Evolutionary conservation across 345 rosid species (phyloP), one percentile per base, ranked within the genome.

Genomic region (Pistacia atlantica): DNA sequence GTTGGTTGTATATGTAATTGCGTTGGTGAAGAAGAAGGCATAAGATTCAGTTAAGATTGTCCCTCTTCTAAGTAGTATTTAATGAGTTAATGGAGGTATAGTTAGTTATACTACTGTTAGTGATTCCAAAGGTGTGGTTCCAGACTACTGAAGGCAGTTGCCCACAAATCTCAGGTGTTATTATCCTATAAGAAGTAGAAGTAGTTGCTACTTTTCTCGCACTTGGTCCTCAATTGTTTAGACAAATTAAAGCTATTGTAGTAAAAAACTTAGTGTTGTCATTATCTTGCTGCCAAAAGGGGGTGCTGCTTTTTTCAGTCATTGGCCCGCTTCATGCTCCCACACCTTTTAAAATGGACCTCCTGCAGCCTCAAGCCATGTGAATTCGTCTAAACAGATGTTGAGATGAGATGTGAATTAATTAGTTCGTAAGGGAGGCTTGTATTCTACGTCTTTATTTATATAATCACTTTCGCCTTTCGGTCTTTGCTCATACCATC

Each of bases 51-150:
- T 18, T 37, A 13, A 35, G 6, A 33, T 22, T 35, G 8, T 33
- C 45, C 46, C 33, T 6, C 13, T 25, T 11, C 14, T 28, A 3
- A 61, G 28, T 45, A 22, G 25, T 3, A 13, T 48, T 25, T 46
- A 3, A 5, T 67, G 20, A 63, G 28, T 17, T 10, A 55, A 52
- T n/a, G 17, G 31, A 0, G 18, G 28, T 46, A 17, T 46, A 67
- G 75, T 1, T 25, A 2, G 38, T 60, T n/a, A 42, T 46, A 60
- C 5, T 49, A 17, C 42, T 46, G 42, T 72, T 59, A 25, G 17
- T 2, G 66, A 59, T 60, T 72, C 67, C 45, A 48, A 46, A 25
- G 4, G 48, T 72, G 65, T 71, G 75, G 75, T 6, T 71, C 14
- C 37, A 58, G 14, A 35, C 57, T 54, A 12, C 12, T 16, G 12